Evolutionary conservation across 768 basidiomycete species (phyloP), one percentile per base, ranked within the genome.

Genomic region (Tulasnella sp.): DNA sequence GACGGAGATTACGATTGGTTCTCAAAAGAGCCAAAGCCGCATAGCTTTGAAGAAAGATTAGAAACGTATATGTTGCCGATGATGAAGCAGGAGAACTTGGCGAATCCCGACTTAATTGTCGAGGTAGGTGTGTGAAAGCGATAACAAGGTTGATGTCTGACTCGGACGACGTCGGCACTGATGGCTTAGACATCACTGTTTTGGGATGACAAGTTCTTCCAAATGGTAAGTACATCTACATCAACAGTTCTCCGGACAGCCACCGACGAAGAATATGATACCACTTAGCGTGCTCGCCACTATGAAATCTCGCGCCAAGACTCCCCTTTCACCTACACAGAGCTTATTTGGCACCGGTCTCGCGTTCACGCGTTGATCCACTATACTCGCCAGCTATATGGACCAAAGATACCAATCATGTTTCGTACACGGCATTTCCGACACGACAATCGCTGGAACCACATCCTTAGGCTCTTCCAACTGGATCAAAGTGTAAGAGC

Each of bases 381-480:
- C 16, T 40, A 67, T 19, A 67, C 66, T 17, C 66, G 66, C 26
- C 39, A 67, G 26, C 66, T 67, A 16, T 67, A 67, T 12, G 67
- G 67, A 29, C 12, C 39, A 5, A 37, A 67, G 37, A 44, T 67
- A 32, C 67, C 67, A 12, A 67, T 67, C 40, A 67, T 67, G 67
- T 67, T 67, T 29, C 67, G 67, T 7, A 67, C 67, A 14, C 67
- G 67, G 32, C 67, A 67, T 41, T 32, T 67, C 29, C 67, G 67
- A 1, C n/a, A 41, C 22, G 67, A 67, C 39, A 67, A 67, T 29
- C 35, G 40, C 39, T 67, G 67, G 67, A 67, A 67, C 42, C 67
- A 44, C 16, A 44, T 67, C 11, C 41, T 41, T 17, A 37, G 67
- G 22, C 0, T 67, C 3, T 67, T 67, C 39, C 67, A 67, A 19